Base-by-base conservation (phyloP, 345 rosid species). In the Aethionema arabicum region DNA sequence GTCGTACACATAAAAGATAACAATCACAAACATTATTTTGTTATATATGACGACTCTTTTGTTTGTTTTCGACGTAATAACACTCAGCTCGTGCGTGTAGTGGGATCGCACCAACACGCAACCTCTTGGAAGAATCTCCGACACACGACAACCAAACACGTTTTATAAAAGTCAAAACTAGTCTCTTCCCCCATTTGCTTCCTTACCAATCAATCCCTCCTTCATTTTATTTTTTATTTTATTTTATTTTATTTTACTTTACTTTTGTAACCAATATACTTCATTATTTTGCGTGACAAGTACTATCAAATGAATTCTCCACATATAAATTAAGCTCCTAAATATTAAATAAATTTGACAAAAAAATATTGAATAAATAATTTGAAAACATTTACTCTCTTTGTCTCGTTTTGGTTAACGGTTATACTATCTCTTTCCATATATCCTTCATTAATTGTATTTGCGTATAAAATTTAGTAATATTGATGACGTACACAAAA, bases 111-210 rank as follows among this genome's bases (percentile, higher is more conserved):
- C 67, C 43, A 61, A 53, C 67, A 69, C 73, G 67, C 73, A 61
- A 69, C 57, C 67, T 45, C 73, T 43, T 11, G 0, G 54, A 37
- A 38, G 52, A 46, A 45, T 27, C 59, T 1, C 21, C 57, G 48
- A 61, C 67, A 54, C 2, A n/a, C 57, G 48, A 61, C 67, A 54
- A 61, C 73, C 73, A 69, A 69, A 69, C 73, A 69, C 73, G 68
- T 69, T 12, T 43, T 44, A 54, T 12, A 39, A 61, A 53, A 37
- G 68, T 61, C 52, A 69, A 61, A 21, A 37, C 27, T 54, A 54
- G 3, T 61, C 62, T 61, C 67, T 61, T 61, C 6, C 59, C 67
- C 73, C 67, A 69, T 61, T 61, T 69, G 73, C 46, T 42, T 42
- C 46, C 5, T 42, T 6, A 1, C 46, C 46, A 42, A 42, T 42